phyloP scores from a whole-genome alignment of 2,329 filamentous ascomycete species.

The Myriosclerotinia curreyana region DNA sequence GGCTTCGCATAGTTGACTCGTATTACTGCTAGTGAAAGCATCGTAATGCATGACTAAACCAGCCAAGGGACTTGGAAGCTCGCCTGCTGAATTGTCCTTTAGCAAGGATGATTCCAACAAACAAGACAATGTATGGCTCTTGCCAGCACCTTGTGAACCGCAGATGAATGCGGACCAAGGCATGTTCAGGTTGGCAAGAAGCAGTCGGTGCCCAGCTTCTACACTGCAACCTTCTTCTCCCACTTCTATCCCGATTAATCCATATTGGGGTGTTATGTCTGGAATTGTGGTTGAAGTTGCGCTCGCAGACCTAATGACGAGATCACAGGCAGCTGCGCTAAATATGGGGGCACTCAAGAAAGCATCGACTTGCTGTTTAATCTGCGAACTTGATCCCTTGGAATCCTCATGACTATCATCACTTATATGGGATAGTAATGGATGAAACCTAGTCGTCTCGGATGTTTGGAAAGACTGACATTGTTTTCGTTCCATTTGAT shows the following conservation, averaged over 20 bases:
- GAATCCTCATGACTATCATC: conserved; percentile 1
- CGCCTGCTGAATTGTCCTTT: conserved; percentile 22
- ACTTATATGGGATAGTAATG: conserved; percentile 4
- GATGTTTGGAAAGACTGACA: not conserved
- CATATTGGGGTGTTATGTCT: not conserved
- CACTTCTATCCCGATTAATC: conserved; percentile 1
- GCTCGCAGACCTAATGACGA: conserved; percentile 3
- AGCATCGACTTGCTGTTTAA: not conserved
- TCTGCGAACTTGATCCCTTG: not conserved
- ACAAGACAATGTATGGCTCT: conserved; percentile 49
- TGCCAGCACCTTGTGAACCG: conserved; percentile 60
- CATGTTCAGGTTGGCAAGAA: conserved; percentile 17
- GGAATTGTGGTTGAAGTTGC: not conserved
- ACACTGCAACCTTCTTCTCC: not conserved
- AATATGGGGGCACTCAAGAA: conserved; percentile 6
- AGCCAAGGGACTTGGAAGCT: conserved; percentile 47
- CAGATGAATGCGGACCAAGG: conserved; percentile 55
- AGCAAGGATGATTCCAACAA: conserved; percentile 43
- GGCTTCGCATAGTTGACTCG: conserved; percentile 3
- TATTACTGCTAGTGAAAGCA: not conserved
- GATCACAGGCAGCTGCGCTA: conserved; percentile 4
- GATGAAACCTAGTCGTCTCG: not conserved
- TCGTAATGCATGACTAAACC: conserved; percentile 54
- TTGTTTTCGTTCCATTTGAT: conserved; percentile 5
- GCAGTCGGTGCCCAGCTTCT: not conserved